These are phyloP conservation scores for Umbelopsis isabellina DNA, from an alignment of 192 early-diverging fungal genomes.

Conservation along the genomic window DNA sequence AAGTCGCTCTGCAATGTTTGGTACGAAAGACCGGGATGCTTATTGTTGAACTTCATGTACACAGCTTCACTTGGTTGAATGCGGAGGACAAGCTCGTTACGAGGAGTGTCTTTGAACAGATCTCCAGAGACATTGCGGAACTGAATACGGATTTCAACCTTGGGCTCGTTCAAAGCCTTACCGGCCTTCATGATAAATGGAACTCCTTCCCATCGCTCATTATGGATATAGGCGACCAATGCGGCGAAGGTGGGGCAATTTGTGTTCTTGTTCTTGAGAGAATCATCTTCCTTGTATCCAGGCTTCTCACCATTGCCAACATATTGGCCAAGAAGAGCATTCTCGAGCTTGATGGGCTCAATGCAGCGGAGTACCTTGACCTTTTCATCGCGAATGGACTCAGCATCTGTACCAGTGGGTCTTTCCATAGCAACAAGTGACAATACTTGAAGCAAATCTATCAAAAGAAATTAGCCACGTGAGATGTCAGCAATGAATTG, in stretches of 20 bases:
- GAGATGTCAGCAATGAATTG: neutral
- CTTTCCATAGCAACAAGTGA: conserved; percentile 94
- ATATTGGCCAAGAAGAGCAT: conserved; percentile 94
- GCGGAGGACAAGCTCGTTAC: conserved; percentile 96
- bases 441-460: conserved; percentile 92
- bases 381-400: conserved; percentile 96
- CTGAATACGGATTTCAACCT: conserved; percentile 95
- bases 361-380: conserved; percentile 81
- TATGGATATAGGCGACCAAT: conserved; percentile 85
- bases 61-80: conserved; percentile 95
- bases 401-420: conserved; percentile 82
- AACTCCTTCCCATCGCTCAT: conserved; percentile 94
- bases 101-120: conserved; percentile 74
- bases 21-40: conserved; percentile 87
- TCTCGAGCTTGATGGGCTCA: conserved; percentile 72
- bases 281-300: conserved; percentile 94
- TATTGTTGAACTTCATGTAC: conserved; percentile 97
- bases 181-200: conserved; percentile 89
- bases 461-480: conserved; percentile 48
- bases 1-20: conserved; percentile 88
- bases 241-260: conserved; percentile 92
- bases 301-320: conserved; percentile 78
- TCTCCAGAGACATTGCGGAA: conserved; percentile 91
- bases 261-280: conserved; percentile 78
- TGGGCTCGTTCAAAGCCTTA: conserved; percentile 90